Evolutionary conservation across 257 asterid species (phyloP).

Genomic region (Forsythia viridissima): DNA sequence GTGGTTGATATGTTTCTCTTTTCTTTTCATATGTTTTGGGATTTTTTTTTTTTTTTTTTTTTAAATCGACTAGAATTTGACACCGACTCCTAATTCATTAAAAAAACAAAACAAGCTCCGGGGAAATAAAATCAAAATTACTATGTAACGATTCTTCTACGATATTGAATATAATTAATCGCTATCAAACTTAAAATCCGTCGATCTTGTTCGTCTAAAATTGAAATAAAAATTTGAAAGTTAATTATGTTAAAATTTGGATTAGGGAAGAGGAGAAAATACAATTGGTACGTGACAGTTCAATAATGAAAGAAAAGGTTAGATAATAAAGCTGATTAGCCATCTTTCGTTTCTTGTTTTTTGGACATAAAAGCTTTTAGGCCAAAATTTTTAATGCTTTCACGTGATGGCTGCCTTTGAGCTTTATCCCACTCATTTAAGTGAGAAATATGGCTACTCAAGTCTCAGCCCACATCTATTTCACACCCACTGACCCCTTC

Average conservation of each 20-base stretch:
- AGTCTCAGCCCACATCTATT: neutral
- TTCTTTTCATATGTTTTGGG: neutral
- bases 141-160: neutral
- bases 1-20: neutral
- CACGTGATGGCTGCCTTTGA: slow-evolving; percentile 38
- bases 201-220: neutral
- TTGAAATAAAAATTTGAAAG: neutral
- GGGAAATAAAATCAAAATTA: too few species aligned
- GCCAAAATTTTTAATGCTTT: slow-evolving; percentile 34
- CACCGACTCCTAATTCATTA: neutral
- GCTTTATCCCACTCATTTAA: slow-evolving; percentile 16
- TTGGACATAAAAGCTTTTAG: slow-evolving; percentile 27
- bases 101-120: neutral
- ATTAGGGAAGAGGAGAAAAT: neutral
- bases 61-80: too few species aligned
- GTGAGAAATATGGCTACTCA: neutral
- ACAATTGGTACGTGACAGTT: slow-evolving; percentile 5
- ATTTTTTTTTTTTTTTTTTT: too few species aligned
- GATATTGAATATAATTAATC: too few species aligned
- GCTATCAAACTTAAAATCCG: neutral
- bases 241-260: neutral
- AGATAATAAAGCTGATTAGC: slow-evolving; percentile 20
- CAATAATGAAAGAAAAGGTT: slow-evolving; percentile 17
- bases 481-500: neutral
- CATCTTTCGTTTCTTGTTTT: slow-evolving; percentile 22